These are phyloP conservation scores for Aspergillus ochraceus DNA, from an alignment of 2,329 filamentous ascomycete genomes.

Conservation along the genomic window DNA sequence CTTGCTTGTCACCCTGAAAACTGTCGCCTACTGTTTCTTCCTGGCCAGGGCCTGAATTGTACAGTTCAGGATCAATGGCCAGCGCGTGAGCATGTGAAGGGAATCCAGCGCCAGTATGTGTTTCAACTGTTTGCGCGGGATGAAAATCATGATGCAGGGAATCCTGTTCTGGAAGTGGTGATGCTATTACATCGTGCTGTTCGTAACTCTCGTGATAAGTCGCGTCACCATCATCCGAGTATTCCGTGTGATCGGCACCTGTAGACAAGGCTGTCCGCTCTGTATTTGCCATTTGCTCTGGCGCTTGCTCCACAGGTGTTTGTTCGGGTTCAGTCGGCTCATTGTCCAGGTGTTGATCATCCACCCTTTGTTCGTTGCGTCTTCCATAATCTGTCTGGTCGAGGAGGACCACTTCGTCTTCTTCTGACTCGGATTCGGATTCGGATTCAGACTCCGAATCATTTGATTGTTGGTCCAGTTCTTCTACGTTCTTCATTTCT, in stretches of 20 bases:
- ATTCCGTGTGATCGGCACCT: background rate
- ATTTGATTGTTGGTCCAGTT: background rate
- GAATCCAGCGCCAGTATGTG: background rate
- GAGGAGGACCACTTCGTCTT: background rate
- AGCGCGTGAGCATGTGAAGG: background rate
- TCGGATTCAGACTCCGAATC: background rate
- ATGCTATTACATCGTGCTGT: no score
- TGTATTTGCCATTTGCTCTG: background rate
- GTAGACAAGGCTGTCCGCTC: background rate
- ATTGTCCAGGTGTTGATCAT: background rate
- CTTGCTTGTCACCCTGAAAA: background rate
- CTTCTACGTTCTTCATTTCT: background rate
- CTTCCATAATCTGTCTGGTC: background rate
- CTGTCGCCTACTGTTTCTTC: background rate
- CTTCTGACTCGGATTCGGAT: background rate
- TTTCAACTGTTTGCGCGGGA: background rate
- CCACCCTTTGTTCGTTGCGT: background rate
- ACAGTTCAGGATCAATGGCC: constrained; percentile 5
- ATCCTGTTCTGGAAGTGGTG: background rate
- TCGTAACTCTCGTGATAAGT: background rate
- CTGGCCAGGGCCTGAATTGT: background rate
- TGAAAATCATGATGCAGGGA: background rate
- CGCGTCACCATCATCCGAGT: background rate
- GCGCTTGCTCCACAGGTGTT: background rate
- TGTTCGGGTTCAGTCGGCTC: background rate